Base-by-base conservation (phyloP, 306 rosid genomes). In the Cicer chorassanicum region DNA sequence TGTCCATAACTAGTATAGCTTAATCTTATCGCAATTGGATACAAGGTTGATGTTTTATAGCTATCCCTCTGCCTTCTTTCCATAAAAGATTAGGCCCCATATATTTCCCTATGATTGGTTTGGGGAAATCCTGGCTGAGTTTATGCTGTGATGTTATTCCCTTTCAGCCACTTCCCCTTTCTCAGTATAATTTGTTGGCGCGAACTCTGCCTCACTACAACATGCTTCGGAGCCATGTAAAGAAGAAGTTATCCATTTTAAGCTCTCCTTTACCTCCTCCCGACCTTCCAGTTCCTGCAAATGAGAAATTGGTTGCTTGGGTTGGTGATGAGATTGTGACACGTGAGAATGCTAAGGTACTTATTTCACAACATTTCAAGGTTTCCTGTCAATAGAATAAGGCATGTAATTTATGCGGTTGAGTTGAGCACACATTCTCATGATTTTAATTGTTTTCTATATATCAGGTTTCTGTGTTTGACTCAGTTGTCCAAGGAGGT, bases 261-360 rank as follows among this genome's bases (percentile, higher is more conserved):
- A 82, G 81, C 44, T 66, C 93, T 84, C 86, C 84, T 59, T 88
- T 87, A 73, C 90, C 96, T 75, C 59, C 83, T 56, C 96, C 93
- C 0, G 83, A 85, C 80, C 96, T 89, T 84, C 93, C 93, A 8
- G 89, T 89, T 78, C 97, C 90, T 67, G 92, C 88, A 68, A 92
- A 92, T 75, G 82, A 82, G 79, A 92, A 89, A 86, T 85, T 89
- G 72, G 88, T 92, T 64, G 90, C 92, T 60, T 92, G 97, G 97
- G 96, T 89, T 62, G 96, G 92, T 80, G 92, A 92, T 80, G 90
- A 88, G 84, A 87, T 92, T 75, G 73, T 92, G 79, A 86, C 96
- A 8, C 90, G 93, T 7, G 90, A 89, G 53, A 79, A 84, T 82
- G 97, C 92, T 70, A 88, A 89, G 96, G 96, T 92, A 65, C 56